Evolutionary conservation across 805 yeast species (phyloP).

Genomic region (Candida berthetii): DNA sequence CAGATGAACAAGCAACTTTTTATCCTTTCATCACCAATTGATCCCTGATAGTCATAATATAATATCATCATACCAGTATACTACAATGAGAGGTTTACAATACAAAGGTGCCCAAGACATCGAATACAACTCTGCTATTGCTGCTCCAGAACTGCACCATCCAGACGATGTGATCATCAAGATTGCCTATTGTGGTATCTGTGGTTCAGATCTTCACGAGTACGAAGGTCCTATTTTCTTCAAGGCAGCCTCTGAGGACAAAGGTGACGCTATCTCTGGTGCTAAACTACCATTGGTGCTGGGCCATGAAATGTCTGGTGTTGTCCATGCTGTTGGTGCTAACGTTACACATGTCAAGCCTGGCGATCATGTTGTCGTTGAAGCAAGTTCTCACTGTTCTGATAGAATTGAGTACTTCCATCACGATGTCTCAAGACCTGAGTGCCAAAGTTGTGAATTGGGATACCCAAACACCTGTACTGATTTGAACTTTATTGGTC

Average conservation of each 20-base stretch:
- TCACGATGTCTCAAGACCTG: constrained; percentile 4
- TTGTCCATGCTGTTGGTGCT: constrained; percentile 41
- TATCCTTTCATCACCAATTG: no score
- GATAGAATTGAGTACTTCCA: constrained; percentile 26
- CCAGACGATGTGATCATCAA: constrained; percentile 30
- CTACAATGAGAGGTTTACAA: not conserved
- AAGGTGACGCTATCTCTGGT: constrained; percentile 2
- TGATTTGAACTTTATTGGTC: constrained; percentile 37
- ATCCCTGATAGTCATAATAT: no score
- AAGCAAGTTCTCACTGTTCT: constrained; percentile 38
- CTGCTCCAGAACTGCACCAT: constrained; percentile 24
- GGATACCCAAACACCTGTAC: constrained; percentile 41
- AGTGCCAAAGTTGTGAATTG: constrained; percentile 36
- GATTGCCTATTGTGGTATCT: constrained; percentile 44
- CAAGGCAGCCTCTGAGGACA: constrained; percentile 26
- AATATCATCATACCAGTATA: no score
- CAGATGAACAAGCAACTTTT: no score
- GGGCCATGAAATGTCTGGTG: constrained; percentile 53
- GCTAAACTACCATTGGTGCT: constrained; percentile 42
- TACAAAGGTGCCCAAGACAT: not conserved
- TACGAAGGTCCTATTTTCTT: constrained; percentile 54
- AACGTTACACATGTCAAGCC: constrained; percentile 39
- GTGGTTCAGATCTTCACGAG: constrained; percentile 53
- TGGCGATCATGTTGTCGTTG: constrained; percentile 49
- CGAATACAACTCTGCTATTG: not conserved